A percentile compares a stretch with the other conserved stretches of the same genome.
Conservation (phyloP, 805 yeast genomes). For the Cyberlindnera petersonii region DNA sequence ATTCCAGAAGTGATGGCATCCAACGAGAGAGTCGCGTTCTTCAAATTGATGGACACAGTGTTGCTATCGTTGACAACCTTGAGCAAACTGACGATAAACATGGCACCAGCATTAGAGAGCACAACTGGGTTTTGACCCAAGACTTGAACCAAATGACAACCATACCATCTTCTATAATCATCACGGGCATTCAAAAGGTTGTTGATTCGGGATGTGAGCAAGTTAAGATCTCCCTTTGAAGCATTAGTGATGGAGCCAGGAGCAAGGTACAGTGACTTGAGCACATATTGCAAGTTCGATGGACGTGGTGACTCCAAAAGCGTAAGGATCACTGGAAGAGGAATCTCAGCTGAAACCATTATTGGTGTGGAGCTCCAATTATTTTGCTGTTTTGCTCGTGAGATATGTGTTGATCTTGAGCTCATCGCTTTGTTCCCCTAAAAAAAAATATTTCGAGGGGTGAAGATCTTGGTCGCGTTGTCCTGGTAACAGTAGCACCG, state of each 20-base stretch:
- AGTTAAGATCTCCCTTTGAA: slow-evolving; percentile 47
- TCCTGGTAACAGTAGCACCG: neutral
- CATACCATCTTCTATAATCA: slow-evolving; percentile 34
- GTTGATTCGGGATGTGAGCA: slow-evolving; percentile 37
- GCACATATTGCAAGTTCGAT: slow-evolving; percentile 18
- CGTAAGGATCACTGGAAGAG: slow-evolving; percentile 21
- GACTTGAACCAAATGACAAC: slow-evolving; percentile 30
- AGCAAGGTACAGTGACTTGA: slow-evolving; percentile 22
- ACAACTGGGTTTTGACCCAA: slow-evolving; percentile 24
- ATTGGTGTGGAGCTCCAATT: no score
- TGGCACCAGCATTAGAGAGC: slow-evolving; percentile 35
- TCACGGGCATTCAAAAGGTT: slow-evolving; percentile 34
- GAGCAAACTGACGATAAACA: slow-evolving; percentile 34
- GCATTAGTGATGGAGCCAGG: slow-evolving; percentile 35
- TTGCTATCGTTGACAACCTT: slow-evolving; percentile 33
- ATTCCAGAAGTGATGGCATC: slow-evolving; percentile 38
- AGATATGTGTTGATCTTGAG: neutral
- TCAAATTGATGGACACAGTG: slow-evolving; percentile 30
- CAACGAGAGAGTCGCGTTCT: slow-evolving; percentile 30
- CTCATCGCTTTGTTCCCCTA: slow-evolving; percentile 7
- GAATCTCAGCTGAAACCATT: slow-evolving; percentile 24
- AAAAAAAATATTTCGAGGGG: neutral
- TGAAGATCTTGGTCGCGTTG: neutral
- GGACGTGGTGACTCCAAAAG: slow-evolving; percentile 22
- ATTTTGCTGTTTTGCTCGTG: neutral